phyloP scores from a whole-genome alignment of 805 yeast genomes.

The Pichia nakasei region DNA sequence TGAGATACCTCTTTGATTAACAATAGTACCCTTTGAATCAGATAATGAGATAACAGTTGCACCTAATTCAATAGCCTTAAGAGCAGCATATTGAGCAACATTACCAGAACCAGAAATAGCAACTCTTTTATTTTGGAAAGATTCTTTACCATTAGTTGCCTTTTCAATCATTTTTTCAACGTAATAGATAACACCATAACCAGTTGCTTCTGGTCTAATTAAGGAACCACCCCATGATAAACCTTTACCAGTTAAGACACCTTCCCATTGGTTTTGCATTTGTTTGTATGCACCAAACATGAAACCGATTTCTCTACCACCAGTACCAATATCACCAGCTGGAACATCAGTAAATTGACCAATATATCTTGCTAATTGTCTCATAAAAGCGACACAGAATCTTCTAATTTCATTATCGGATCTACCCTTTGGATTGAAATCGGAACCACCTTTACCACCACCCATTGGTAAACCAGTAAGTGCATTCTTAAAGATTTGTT shows the following conservation, averaged over 20 bases:
- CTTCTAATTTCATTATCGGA: conserved; percentile 91
- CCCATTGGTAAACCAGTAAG: conserved; percentile 96
- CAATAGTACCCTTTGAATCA: conserved; percentile 88
- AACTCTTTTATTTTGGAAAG: conserved; percentile 88
- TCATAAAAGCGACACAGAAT: conserved; percentile 93
- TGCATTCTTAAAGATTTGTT: conserved; percentile 97
- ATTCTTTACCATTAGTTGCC: conserved; percentile 83
- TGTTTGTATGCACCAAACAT: conserved; percentile 95
- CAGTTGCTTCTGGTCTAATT: conserved; percentile 99
- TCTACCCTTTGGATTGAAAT: conserved; percentile 94
- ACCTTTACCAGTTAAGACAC: conserved; percentile 97
- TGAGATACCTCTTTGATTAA: conserved; percentile 75
- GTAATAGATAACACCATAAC: conserved; percentile 94
- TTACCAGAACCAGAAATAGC: conserved; percentile 98
- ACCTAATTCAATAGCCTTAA: conserved; percentile 94
- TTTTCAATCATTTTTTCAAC: conserved; percentile 95
- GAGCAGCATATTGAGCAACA: conserved; percentile 98
- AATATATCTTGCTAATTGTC: conserved; percentile 90
- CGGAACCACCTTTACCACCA: conserved; percentile 99
- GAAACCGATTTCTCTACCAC: conserved; percentile 93
- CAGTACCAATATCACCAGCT: conserved; percentile 98
- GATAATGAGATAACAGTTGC: conserved; percentile 90
- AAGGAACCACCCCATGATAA: conserved; percentile 98
- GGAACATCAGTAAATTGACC: conserved; percentile 98
- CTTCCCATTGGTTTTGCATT: conserved; percentile 87